Evolutionary conservation across 768 basidiomycete species (phyloP), one percentile per base, ranked within the genome.

Genomic region (Kwoniella dendrophila): DNA sequence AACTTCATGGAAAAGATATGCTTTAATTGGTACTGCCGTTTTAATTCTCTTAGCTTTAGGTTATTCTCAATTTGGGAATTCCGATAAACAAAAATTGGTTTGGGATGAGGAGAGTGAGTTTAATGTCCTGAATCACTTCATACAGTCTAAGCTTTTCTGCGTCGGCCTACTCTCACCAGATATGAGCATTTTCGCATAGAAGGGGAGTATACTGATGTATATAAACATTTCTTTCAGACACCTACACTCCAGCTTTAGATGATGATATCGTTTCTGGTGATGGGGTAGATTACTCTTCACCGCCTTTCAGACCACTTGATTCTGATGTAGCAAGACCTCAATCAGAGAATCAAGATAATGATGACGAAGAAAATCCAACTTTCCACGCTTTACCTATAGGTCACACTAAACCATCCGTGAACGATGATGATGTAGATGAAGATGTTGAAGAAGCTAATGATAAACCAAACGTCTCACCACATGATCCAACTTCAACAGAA

Each of bases 271-370:
- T 44, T 20, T 40, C 55, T 4, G 49, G 56, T 16, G 48, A 60
- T 11, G 68, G 73, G 26, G 59, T 67, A 38, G 76, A 78, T 27
- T 78, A 72, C 63, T 50, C 59, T 20, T 73, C 76, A 4, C 78
- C 78, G 1, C 78, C 78, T 5, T 79, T 79, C 70, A 58, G 69
- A 45, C 78, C 75, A 6, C 32, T 63, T 22, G 68, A 53, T 20
- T 63, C 68, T 14, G 69, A 67, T 11, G 55, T 73, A 24, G 68
- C 60, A 40, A 20, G 57, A 27, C 64, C 68, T 22, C 52, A 43
- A 16, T 36, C 49, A 33, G 41, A 63, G 5, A 50, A 69, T 16
- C 64, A 66, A 24, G 65, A 63, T 14, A 47, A 59, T 22, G 75
- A 70, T 29, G 68, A 73, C 12, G 59, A 63, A n/a, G 66, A 66